These are phyloP conservation scores for Aspergillus kassunensis DNA, from an alignment of 495 filamentous ascomycete genomes.

Conservation along the genomic window DNA sequence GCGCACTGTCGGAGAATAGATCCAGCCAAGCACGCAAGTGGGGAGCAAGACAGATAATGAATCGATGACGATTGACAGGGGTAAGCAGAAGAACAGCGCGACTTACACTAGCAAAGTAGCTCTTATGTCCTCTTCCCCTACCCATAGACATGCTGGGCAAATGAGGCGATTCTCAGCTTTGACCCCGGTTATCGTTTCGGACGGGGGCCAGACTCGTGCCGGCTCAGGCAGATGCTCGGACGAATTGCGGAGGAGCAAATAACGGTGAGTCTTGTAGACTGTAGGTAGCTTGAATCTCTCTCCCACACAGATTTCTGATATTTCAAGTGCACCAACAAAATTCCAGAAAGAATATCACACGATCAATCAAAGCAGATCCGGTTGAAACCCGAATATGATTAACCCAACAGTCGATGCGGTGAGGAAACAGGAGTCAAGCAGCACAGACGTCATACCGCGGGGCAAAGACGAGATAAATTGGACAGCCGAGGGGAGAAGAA, in stretches of 20 bases:
- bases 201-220: conserved; percentile 10
- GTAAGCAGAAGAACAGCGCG: not conserved
- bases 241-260: not conserved
- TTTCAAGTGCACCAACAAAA: not conserved
- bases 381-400: conserved; percentile 18
- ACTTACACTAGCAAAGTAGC: conserved; percentile 34
- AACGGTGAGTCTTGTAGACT: not conserved
- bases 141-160: conserved; percentile 18
- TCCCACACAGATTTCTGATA: not conserved
- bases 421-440: conserved; percentile 16
- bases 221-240: conserved; percentile 2
- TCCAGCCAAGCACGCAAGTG: not conserved
- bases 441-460: conserved; percentile 28
- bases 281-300: not conserved
- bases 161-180: not conserved
- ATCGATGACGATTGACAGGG: not conserved
- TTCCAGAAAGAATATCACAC: conserved; percentile 10
- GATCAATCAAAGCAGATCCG: conserved; percentile 18
- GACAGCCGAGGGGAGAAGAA: conserved; percentile 2
- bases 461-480: conserved; percentile 5
- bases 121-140: conserved; percentile 25
- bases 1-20: not conserved
- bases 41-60: not conserved
- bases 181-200: conserved; percentile 1
- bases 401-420: conserved; percentile 23